These are phyloP conservation scores for Neurospora tetraspora DNA, from an alignment of 495 filamentous ascomycete species.

Conservation along the genomic window DNA sequence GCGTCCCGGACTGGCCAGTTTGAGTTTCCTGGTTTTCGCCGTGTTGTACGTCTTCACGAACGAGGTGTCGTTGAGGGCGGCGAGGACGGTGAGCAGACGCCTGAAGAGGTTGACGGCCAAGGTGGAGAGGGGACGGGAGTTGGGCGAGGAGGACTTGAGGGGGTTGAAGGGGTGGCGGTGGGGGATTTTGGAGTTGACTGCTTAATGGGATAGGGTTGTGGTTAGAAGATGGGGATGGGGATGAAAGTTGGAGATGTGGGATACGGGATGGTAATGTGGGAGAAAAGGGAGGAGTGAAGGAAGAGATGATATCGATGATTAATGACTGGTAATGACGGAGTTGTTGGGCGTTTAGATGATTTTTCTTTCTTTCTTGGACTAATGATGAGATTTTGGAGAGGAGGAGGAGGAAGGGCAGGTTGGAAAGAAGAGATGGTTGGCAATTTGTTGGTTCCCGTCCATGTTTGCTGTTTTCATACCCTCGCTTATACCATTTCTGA, in stretches of 20 bases:
- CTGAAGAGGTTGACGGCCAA: constrained; percentile 30
- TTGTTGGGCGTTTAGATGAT: not conserved
- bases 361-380: not conserved
- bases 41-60: constrained; percentile 38
- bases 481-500: not conserved
- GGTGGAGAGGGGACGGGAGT: constrained; percentile 31
- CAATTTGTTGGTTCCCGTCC: not conserved
- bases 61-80: constrained; percentile 36
- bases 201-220: not conserved
- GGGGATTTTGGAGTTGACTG: constrained; percentile 33
- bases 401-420: not conserved
- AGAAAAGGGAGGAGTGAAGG: not conserved
- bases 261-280: not conserved
- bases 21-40: constrained; percentile 38
- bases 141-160: constrained; percentile 31
- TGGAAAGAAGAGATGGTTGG: not conserved
- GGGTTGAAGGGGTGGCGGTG: constrained; percentile 35
- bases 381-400: not conserved
- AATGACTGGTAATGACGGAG: not conserved
- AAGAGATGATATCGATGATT: not conserved
- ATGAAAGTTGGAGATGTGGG: not conserved
- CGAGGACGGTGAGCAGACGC: constrained; percentile 27
- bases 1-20: constrained; percentile 29
- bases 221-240: not conserved
- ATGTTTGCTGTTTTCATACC: not conserved